Base-by-base conservation (phyloP, 2,329 filamentous ascomycete genomes). In the Penicillium oxalicum region DNA sequence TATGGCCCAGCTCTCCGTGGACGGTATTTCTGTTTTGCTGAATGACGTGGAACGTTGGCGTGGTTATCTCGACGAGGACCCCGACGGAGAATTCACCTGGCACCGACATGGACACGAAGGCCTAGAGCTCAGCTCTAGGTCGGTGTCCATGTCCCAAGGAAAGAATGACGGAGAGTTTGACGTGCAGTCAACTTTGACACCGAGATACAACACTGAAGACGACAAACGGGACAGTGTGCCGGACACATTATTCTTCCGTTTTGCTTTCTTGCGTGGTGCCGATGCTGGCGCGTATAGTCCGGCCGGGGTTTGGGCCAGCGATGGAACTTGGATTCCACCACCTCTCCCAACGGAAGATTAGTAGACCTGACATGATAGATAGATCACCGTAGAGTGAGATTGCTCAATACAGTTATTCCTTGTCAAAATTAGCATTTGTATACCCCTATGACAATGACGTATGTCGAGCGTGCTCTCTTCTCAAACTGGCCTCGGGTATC, bases 11-110 rank as follows among this genome's bases (percentile, higher is more conserved):
- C 61, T 72, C 4, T 63, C 64, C 8, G 70, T 75, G 25, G 81
- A 84, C 49, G 81, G 81, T 1, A 65, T 84, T 8, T 80, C 76
- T 27, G 73, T 84, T 3, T 66, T 84, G 3, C 77, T 84, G 49
- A 84, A 84, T 54, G 81, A 84, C 45, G 81, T 84, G 1, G 81
- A 84, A 60, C 70, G 80, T 32, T 83, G 78, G 65, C 69, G 77
- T 5, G 77, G 76, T 2, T 83, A 80, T 58, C 62, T 73, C 18
- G 78, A 82, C 48, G 74, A 76, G 47, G 64, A 72, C 33, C 61
- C 65, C 34, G 62, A 58, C 4, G 74, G 73, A 32, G 69, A 75
- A 47, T 80, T 78, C 53, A 77, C 73, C 0, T 80, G 77, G 77
- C 68, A 70, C 45, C 69, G 70, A 18, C 68, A 67, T 48, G 70